phyloP scores from a whole-genome alignment of 768 basidiomycete genomes.

The Galerina sulciceps region DNA sequence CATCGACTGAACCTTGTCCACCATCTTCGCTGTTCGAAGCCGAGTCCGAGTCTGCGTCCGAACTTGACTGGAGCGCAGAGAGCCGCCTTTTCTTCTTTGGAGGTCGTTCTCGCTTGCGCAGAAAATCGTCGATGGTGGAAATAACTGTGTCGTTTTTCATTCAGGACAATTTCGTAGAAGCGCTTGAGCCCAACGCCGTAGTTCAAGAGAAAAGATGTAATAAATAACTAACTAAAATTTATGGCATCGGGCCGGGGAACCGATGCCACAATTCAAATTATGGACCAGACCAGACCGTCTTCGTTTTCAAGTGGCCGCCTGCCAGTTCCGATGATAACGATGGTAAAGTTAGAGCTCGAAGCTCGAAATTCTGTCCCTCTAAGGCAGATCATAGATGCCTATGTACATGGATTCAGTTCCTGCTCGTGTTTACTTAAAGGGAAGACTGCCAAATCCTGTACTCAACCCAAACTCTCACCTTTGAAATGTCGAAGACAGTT shows the following conservation, averaged over 20 bases:
- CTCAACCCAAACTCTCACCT: neutral
- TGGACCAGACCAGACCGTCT: too few species aligned
- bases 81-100: constrained; percentile 40
- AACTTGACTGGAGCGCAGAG: constrained; percentile 19
- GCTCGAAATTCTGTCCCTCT: neutral
- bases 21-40: constrained; percentile 15
- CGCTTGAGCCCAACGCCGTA: too few species aligned
- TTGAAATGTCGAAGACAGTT: constrained; percentile 25
- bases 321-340: neutral
- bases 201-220: too few species aligned
- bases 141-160: neutral
- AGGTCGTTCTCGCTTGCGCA: constrained; percentile 48
- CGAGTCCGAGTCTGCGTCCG: constrained; percentile 18
- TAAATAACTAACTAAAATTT: too few species aligned
- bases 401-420: neutral
- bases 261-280: too few species aligned
- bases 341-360: neutral
- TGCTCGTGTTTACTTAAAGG: neutral
- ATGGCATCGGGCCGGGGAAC: too few species aligned
- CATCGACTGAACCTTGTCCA: constrained; percentile 14
- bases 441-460: neutral
- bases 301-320: neutral
- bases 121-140: constrained; percentile 48
- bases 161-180: too few species aligned
- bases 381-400: too few species aligned